A percentile compares a stretch with the other conserved stretches of the same genome.
phyloP scores from a whole-genome alignment of 352 stramenopile genomes.

The Elongisporangium prolatum region DNA sequence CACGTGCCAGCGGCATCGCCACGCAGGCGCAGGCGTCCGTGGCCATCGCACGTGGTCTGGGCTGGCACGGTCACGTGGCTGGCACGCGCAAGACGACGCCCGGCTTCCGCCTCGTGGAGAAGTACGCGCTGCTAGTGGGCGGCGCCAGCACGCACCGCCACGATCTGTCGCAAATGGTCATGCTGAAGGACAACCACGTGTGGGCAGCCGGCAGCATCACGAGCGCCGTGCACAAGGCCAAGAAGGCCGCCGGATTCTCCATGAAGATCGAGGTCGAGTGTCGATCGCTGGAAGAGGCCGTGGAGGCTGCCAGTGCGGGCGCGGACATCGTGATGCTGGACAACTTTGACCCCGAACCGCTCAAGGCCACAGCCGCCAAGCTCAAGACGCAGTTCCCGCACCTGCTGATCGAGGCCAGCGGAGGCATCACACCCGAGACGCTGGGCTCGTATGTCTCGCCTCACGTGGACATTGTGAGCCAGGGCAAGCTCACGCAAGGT shows the following conservation, averaged over 20 bases:
- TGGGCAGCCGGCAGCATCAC: constrained; percentile 95
- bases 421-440: constrained; percentile 95
- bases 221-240: constrained; percentile 90
- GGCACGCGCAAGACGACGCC: constrained; percentile 98
- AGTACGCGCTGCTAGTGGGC: constrained; percentile 97
- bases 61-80: constrained; percentile 93
- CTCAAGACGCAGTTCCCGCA: constrained; percentile 95
- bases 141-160: constrained; percentile 93
- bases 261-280: constrained; percentile 99
- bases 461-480: constrained; percentile 96
- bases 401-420: constrained; percentile 96
- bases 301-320: constrained; percentile 84
- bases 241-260: constrained; percentile 92
- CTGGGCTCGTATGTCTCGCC: constrained; percentile 92
- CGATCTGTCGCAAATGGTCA: constrained; percentile 99
- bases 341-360: constrained; percentile 93
- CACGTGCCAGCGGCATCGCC: constrained; percentile 93
- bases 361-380: constrained; percentile 88
- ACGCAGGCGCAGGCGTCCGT: constrained; percentile 78
- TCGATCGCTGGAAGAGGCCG: constrained; percentile 90
- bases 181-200: constrained; percentile 99
- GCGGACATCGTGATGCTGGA: constrained; percentile 98
- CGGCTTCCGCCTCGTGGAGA: constrained; percentile 98
- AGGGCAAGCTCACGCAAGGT: constrained; percentile 97
- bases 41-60: constrained; percentile 51